A percentile compares a stretch with the other conserved stretches of the same genome.
phyloP scores from a whole-genome alignment of 2,329 filamentous ascomycete genomes.

The Microcyclospora pomicola region DNA sequence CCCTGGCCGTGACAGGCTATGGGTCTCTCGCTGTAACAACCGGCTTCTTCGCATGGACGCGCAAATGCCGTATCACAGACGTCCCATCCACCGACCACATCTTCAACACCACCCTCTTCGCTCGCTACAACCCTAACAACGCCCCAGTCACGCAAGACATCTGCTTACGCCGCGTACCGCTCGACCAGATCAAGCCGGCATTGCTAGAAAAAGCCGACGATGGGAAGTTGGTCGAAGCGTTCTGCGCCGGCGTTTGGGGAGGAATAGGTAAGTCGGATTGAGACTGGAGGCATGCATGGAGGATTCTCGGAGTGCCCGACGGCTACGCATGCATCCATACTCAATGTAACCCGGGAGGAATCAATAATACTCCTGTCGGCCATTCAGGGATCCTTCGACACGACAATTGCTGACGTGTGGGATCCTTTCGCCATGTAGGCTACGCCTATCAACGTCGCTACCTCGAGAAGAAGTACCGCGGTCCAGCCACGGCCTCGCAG shows the following conservation, averaged over 20 bases:
- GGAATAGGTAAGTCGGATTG: constrained; percentile 41
- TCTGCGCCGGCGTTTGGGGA: constrained; percentile 54
- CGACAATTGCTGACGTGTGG: not conserved
- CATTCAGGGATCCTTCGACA: too few species aligned
- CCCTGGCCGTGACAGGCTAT: constrained; percentile 21
- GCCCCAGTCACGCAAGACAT: constrained; percentile 53
- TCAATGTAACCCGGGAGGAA: too few species aligned
- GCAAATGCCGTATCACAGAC: constrained; percentile 43
- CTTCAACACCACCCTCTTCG: constrained; percentile 44
- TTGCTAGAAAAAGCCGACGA: constrained; percentile 39
- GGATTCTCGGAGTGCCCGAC: too few species aligned
- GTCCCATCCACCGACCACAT: constrained; percentile 49
- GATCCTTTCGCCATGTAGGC: constrained; percentile 23
- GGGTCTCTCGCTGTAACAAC: constrained; percentile 33
- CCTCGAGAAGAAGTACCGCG: constrained; percentile 45
- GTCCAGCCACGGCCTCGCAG: constrained; percentile 42
- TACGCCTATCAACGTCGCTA: constrained; percentile 46
- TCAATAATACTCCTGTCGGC: too few species aligned
- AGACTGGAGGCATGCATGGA: not conserved
- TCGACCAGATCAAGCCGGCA: constrained; percentile 51
- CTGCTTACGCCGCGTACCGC: constrained; percentile 47
- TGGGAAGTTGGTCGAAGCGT: constrained; percentile 47
- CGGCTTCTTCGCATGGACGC: constrained; percentile 39
- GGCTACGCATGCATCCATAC: too few species aligned
- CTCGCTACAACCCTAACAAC: constrained; percentile 45